Evolutionary conservation across 345 rosid species (phyloP).

Genomic region (Salix caprea): DNA sequence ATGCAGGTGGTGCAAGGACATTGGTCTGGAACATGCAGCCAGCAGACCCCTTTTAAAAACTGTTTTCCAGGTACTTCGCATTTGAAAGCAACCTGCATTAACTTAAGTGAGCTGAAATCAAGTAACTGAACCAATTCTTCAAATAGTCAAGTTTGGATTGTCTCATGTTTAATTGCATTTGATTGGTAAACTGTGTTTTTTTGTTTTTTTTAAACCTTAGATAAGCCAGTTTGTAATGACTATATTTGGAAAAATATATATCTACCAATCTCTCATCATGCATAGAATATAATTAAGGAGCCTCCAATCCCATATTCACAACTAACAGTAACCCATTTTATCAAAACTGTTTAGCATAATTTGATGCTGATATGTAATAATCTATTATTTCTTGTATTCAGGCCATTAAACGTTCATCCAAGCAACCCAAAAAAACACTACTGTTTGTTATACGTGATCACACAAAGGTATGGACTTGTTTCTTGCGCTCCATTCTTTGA

Average conservation of each 20-base stretch:
- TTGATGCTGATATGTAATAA: neutral
- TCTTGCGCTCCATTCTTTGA: neutral
- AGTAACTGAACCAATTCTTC: too few species aligned
- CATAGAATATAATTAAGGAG: too few species aligned
- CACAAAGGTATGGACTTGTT: slow-evolving; percentile 22
- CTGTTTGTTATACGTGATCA: slow-evolving; percentile 36
- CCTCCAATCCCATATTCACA: neutral
- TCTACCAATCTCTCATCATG: too few species aligned
- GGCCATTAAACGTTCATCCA: slow-evolving; percentile 37
- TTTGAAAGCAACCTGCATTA: too few species aligned
- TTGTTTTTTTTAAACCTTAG: neutral
- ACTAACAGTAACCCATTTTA: too few species aligned
- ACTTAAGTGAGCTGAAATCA: too few species aligned
- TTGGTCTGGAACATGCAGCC: slow-evolving; percentile 38
- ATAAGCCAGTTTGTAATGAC: too few species aligned
- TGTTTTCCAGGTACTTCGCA: slow-evolving; percentile 25
- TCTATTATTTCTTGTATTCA: neutral
- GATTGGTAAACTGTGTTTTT: too few species aligned
- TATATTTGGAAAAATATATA: too few species aligned
- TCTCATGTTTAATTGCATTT: too few species aligned
- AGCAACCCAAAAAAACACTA: slow-evolving; percentile 30
- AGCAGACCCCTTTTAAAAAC: slow-evolving; percentile 36
- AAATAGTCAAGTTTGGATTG: too few species aligned
- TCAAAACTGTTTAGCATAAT: neutral
- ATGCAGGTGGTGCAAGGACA: slow-evolving; percentile 72